Evolutionary conservation across 257 asterid species (phyloP), one percentile per base, ranked within the genome.

Genomic region (Verbena officinalis): DNA sequence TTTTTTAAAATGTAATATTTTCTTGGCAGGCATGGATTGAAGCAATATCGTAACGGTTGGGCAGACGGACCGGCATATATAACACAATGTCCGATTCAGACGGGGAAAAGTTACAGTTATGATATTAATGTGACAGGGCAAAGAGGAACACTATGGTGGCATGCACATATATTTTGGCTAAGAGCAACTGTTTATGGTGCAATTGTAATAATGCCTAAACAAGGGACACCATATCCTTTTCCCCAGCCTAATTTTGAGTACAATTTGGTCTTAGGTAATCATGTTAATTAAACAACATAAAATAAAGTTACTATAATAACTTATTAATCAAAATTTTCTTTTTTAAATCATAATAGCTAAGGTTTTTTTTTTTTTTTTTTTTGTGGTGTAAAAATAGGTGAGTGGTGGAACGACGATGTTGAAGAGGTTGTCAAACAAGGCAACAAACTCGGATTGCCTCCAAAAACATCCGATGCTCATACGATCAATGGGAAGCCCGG

Each of bases 401-500:
- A 80, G 46, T 85, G 89, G 85, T 85, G 89, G 92, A 85, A 85
- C 43, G 77, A 62, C 23, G 85, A 85, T 44, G 83, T 80, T 16
- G 89, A 80, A 43, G 83, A 65, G 69, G 74, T 82, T 0, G 89
- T 56, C 6, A 73, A 76, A 44, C 86, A 80, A 69, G 86, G 86
- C 4, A 78, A 80, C 65, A 64, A 66, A 19, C 66, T 70, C 24
- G 89, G 92, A 3, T 63, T 78, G 65, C 83, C 92, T 39, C 89
- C 89, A 0, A 74, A 76, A 33, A 64, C 40, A 4, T 82, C 89
- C 3, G 86, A 82, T 39, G 89, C 86, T 0, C 88, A 82, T 23
- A 85, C 92, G 0, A 82, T 85, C 73, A 85, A 85, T 9, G 92
- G 92, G 10, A 78, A 80, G 67, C 89, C 92, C 0, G 93, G 89